These are phyloP conservation scores for Orbilia ellipsospora DNA, from an alignment of 2,329 filamentous ascomycete genomes.

Conservation along the genomic window DNA sequence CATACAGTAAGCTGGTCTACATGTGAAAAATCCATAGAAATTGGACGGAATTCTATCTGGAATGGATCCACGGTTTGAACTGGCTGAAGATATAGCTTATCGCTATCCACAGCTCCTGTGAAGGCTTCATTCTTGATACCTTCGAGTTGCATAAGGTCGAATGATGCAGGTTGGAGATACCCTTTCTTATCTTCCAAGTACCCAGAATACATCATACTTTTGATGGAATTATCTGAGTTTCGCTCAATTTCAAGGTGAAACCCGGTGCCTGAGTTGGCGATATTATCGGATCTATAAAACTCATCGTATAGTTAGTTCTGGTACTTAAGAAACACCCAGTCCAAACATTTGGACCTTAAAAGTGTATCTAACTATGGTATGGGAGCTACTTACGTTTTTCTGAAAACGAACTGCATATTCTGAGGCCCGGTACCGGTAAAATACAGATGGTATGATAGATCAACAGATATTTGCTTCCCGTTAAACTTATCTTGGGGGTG, in stretches of 20 bases:
- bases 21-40: neutral
- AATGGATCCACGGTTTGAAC: neutral
- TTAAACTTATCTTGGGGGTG: neutral
- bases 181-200: neutral
- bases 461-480: neutral
- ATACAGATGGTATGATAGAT: neutral
- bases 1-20: neutral
- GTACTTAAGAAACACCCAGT: neutral
- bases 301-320: neutral
- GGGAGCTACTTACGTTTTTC: slow-evolving; percentile 1
- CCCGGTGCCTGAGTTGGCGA: neutral
- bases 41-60: neutral
- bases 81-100: neutral
- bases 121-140: neutral
- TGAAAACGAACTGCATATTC: neutral
- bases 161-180: neutral
- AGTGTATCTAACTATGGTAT: neutral
- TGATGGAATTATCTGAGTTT: neutral
- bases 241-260: neutral
- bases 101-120: neutral
- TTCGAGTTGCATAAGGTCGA: neutral
- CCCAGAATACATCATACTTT: neutral
- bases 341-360: neutral
- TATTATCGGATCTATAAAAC: neutral
- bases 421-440: neutral